phyloP scores from a whole-genome alignment of 257 asterid genomes.

The Solanum ossicruentum region DNA sequence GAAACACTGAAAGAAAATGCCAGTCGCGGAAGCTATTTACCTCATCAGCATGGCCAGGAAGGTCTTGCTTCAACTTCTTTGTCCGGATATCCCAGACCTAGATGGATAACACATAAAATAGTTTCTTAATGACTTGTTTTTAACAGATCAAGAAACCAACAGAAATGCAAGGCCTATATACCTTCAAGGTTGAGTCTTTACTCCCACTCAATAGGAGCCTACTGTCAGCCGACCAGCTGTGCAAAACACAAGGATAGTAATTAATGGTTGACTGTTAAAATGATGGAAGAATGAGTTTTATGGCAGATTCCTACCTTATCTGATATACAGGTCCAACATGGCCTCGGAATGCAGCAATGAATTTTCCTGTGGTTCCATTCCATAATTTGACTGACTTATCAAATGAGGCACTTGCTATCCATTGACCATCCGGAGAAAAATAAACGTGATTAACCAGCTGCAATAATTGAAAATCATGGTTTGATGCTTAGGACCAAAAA shows the following conservation, averaged over 20 bases:
- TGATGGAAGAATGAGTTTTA: neutral
- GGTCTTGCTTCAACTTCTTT: conserved; percentile 83
- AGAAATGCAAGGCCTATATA: neutral
- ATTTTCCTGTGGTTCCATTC: conserved; percentile 85
- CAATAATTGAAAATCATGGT: conserved; percentile 7
- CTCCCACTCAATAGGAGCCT: conserved; percentile 94
- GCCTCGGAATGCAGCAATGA: conserved; percentile 85
- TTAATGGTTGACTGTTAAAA: neutral
- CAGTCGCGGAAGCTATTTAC: conserved; percentile 16
- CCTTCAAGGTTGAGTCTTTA: conserved; percentile 95
- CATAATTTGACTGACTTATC: conserved; percentile 91
- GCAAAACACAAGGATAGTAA: neutral
- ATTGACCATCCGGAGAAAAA: conserved; percentile 92
- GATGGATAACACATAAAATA: neutral
- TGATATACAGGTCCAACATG: conserved; percentile 98
- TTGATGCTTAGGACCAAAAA: neutral
- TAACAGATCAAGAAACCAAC: neutral
- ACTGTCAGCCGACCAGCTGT: conserved; percentile 99
- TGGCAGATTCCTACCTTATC: conserved; percentile 43
- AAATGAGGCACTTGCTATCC: conserved; percentile 97
- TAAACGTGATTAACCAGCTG: conserved; percentile 94
- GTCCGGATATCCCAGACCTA: conserved; percentile 95
- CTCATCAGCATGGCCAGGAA: conserved; percentile 98
- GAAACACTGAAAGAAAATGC: neutral
- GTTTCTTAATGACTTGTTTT: neutral